Percentiles rank a stretch among this genome's conserved stretches.
Conservation (phyloP, 495 filamentous ascomycete species). For the Gamarada debralockiae region DNA sequence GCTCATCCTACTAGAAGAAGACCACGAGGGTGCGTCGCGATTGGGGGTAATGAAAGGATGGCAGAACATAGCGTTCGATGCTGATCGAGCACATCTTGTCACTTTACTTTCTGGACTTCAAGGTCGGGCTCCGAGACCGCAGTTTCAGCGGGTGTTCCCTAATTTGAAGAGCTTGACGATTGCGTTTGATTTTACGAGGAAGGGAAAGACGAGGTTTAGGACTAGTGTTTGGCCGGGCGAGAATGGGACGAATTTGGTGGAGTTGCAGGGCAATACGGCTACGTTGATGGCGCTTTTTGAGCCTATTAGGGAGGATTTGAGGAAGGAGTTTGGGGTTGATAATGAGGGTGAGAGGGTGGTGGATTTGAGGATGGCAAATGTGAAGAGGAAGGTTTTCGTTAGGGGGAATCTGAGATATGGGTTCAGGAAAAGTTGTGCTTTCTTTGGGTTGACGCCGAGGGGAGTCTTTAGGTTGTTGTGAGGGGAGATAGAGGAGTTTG, state of each 20-base stretch:
- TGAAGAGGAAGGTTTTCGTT: conserved; percentile 20
- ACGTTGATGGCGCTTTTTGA: conserved; percentile 12
- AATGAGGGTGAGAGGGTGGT: conserved; percentile 3
- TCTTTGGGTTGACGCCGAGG: conserved; percentile 21
- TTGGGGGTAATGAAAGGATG: conserved; percentile 20
- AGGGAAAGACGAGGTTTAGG: conserved; percentile 22
- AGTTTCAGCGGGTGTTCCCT: conserved; percentile 22
- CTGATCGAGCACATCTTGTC: conserved; percentile 23
- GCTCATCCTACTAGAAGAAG: conserved; percentile 24
- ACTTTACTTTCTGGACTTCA: conserved; percentile 18
- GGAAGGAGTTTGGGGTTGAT: conserved; percentile 17
- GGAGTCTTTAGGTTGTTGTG: conserved; percentile 19
- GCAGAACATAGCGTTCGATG: conserved; percentile 23
- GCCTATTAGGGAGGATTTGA: conserved; percentile 19
- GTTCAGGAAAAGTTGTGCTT: conserved; percentile 19
- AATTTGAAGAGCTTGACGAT: conserved; percentile 18
- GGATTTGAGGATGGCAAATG: conserved; percentile 12
- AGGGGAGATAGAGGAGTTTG: background rate
- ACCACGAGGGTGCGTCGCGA: conserved; percentile 6
- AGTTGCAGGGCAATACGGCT: background rate
- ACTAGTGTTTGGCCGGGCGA: conserved; percentile 26
- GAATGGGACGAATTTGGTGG: conserved; percentile 18
- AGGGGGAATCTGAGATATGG: conserved; percentile 23
- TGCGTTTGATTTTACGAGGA: conserved; percentile 18
- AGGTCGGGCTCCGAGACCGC: conserved; percentile 18